Base-by-base conservation (phyloP, 495 filamentous ascomycete species). In the Xylaria castorea region DNA sequence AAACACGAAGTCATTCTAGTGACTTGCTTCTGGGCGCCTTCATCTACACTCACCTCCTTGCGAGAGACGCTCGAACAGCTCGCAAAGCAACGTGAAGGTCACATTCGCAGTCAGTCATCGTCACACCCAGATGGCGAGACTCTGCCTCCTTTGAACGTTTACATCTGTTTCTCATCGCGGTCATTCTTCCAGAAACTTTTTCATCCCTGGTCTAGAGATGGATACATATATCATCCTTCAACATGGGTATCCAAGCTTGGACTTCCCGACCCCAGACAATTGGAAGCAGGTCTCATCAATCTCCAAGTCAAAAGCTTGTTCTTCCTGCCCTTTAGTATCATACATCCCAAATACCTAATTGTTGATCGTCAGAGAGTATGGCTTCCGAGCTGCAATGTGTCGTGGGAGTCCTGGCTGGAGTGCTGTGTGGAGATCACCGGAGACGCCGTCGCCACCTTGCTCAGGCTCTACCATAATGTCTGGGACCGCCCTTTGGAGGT, bases 261-360 rank as follows among this genome's bases (percentile, higher is more conserved):
- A 11, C 80, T 94, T 11, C 92, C 92, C 0, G 60, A 79, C 0
- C 79, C 82, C 42, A 77, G 80, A 1, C 78, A 88, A 14, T 79
- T 94, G 25, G 75, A 80, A 34, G 80, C 79, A 5, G 76, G 70
- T 7, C 89, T 87, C 16, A 84, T 94, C 16, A 86, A 92, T 51
- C 71, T 94, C 38, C 77, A 83, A 4, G 86, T 93, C 57, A 93
- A 92, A 81, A 91, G 87, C 77, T 80, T 92, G 42, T 94, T 94
- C 79, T 85, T 93, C 66, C 81, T 87, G 5, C 92, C 92, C 3
- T 90, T 94, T 75, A 92, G 90, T 68, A 89, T 94, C 1, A 90
- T 94, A 86, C 92, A 94, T 75, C 89, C 91, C 3, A 94, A 94
- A 76, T 93, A 91, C 72, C 83, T 92, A 60, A 85, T 94, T 62